Base-by-base conservation (phyloP, 306 rosid species). In the Lathyrus tuberosus region DNA sequence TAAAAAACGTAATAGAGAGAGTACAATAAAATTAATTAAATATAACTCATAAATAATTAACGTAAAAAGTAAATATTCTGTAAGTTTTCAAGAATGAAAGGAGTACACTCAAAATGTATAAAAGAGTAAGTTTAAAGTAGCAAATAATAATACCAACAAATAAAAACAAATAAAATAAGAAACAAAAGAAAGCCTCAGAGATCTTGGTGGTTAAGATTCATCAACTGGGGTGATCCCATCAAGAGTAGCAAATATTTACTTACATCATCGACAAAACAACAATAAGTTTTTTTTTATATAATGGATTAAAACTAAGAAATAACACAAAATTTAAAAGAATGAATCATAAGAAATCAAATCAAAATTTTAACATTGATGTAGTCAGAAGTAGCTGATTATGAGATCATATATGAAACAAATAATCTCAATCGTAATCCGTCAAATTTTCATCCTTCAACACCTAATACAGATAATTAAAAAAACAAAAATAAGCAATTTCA, bases 331-430 rank as follows among this genome's bases (percentile, higher is more conserved):
- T 16, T 0, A 5, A 30, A 26, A 5, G 4, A 52, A 20, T 4
- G 0, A 10, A 4, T 5, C 52, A 16, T 2, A 0, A 33, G 4
- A n/a, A 3, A 2, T 20, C 1, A 1, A 4, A 3, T n/a, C n/a
- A n/a, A n/a, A n/a, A n/a, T n/a, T n/a, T n/a, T n/a, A n/a, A n/a
- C n/a, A 1, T 0, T 22, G 74, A 75, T 82, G 76, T 71, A 47
- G 86, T 82, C 86, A 79, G 86, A 67, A 82, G 81, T 75, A 82
- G 81, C 83, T 78, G 83, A 76, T 71, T 71, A 54, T 42, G n/a
- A 44, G 15, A 60, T 82, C 86, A 79, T 46, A 31, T 58, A 65
- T 33, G 18, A n/a, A 57, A 11, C 41, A 73, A 18, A 57, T 24
- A 49, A 77, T 56, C 69, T 79, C 86, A 79, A 30, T 62, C 67